Evolutionary conservation across 768 basidiomycete species (phyloP).

Genomic region (Suillus subaureus): DNA sequence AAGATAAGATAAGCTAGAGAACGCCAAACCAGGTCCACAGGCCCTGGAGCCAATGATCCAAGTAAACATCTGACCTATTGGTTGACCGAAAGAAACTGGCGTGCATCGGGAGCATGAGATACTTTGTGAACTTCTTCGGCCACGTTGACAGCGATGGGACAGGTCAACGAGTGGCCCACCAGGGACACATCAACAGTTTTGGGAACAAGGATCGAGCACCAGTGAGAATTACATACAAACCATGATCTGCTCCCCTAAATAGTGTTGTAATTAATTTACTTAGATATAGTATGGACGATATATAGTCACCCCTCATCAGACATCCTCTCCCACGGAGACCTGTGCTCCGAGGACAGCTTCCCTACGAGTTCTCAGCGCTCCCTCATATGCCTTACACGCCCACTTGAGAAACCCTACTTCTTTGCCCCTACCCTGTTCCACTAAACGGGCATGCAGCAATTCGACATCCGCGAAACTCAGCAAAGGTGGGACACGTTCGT

Average conservation of each 20-base stretch:
- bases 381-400: conserved; percentile 72
- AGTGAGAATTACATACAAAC: background rate
- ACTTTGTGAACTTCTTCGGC: background rate
- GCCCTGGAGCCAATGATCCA: background rate
- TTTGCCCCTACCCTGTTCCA: conserved; percentile 41
- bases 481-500: conserved; percentile 81
- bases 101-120: background rate
- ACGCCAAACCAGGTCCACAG: background rate
- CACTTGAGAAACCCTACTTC: conserved; percentile 73
- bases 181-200: no score
- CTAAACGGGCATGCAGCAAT: conserved; percentile 72
- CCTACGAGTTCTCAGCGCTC: conserved; percentile 63
- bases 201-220: background rate
- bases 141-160: background rate
- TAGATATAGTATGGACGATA: background rate
- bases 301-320: background rate
- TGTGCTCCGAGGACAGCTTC: conserved; percentile 36
- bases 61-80: background rate
- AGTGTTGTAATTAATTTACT: background rate
- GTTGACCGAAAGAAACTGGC: background rate
- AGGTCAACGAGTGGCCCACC: background rate
- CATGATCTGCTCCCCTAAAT: background rate
- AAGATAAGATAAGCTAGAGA: background rate
- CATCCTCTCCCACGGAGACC: background rate
- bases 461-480: conserved; percentile 79